Conservation (phyloP, 1,284 basidiomycete species). For the Pseudomicrostroma phylloplanum region DNA sequence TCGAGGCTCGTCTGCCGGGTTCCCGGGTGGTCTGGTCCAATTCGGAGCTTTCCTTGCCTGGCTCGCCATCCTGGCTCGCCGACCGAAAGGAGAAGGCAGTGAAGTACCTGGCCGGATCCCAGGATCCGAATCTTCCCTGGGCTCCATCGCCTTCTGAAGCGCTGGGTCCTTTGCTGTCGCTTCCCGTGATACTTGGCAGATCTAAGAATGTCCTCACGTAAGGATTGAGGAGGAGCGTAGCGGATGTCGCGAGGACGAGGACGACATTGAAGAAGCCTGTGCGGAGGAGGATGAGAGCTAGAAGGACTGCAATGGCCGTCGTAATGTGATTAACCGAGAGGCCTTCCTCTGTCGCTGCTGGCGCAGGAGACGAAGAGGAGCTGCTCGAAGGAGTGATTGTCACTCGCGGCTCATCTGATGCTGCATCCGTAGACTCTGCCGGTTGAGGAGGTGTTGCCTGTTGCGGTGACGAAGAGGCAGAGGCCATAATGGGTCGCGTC, state of each 20-base stretch:
- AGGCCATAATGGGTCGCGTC: no score
- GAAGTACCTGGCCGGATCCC: slow-evolving; percentile 11
- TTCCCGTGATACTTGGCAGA: slow-evolving; percentile 14
- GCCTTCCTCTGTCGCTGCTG: not conserved
- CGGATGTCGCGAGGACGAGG: slow-evolving; percentile 9
- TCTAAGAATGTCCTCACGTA: slow-evolving; percentile 43
- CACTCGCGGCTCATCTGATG: no score
- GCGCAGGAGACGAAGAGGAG: not conserved
- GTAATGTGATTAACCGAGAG: not conserved
- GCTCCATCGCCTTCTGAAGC: slow-evolving; percentile 9
- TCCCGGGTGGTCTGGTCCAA: not conserved
- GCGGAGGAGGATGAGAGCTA: slow-evolving; percentile 9
- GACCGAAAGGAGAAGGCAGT: not conserved
- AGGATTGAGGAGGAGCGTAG: slow-evolving; percentile 33
- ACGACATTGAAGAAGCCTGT: slow-evolving; percentile 14
- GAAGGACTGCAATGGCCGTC: not conserved
- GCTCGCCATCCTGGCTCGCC: not conserved
- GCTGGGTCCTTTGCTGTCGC: not conserved
- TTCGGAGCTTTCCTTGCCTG: not conserved
- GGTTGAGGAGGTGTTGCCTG: no score
- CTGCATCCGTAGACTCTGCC: no score
- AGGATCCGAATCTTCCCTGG: not conserved
- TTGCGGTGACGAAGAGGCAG: no score
- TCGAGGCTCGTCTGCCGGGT: slow-evolving; percentile 11
- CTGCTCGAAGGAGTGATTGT: no score